Percentiles rank a stretch among this genome's conserved stretches.
phyloP scores from a whole-genome alignment of 306 rosid genomes.

The Hippophae rhamnoides region DNA sequence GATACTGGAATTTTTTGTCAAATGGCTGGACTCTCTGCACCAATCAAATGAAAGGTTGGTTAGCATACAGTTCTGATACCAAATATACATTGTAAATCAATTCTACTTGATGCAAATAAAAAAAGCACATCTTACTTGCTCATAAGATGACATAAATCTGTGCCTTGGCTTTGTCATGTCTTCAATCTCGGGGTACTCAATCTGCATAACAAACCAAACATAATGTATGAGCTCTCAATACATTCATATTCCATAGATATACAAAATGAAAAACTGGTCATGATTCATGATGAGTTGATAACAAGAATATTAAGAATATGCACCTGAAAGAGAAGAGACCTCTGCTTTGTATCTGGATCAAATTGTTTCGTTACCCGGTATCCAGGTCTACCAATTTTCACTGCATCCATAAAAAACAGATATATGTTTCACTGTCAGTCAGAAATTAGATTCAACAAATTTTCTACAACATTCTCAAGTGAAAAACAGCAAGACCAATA shows the following conservation, averaged over 20 bases:
- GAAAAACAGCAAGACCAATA: background rate
- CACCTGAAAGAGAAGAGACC: constrained; percentile 94
- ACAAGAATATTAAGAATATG: background rate
- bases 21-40: constrained; percentile 67
- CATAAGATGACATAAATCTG: constrained; percentile 93
- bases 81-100: constrained; percentile 5
- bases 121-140: constrained; percentile 46
- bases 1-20: constrained; percentile 81
- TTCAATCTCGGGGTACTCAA: constrained; percentile 97
- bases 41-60: constrained; percentile 13
- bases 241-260: background rate
- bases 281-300: background rate
- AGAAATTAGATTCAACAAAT: background rate
- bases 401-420: constrained; percentile 28
- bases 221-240: background rate
- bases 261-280: background rate
- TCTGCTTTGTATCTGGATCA: constrained; percentile 84
- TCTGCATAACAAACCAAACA: constrained; percentile 31
- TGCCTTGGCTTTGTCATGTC: constrained; percentile 86
- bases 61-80: background rate
- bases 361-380: constrained; percentile 87
- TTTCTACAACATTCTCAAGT: background rate
- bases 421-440: background rate
- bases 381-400: constrained; percentile 95
- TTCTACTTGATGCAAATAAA: background rate